Base-by-base conservation (phyloP, 306 rosid genomes). In the Bauhinia variegata region DNA sequence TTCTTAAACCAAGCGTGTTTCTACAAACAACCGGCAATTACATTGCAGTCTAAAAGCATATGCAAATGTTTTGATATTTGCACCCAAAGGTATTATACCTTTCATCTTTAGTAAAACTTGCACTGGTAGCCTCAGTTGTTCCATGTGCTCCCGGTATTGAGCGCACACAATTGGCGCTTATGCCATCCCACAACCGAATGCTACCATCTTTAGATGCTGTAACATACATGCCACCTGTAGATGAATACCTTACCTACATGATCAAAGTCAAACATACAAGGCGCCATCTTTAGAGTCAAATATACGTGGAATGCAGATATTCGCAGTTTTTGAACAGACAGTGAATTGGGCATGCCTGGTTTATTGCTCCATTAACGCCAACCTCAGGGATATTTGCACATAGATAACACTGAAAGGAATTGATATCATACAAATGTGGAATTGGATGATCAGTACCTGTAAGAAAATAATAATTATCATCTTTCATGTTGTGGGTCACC, bases 391-490 rank as follows among this genome's bases (percentile, higher is more conserved):
- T 57, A 67, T 77, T 84, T 57, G 95, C 82, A 23, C 92, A 85
- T 47, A 87, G 83, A 86, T 77, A 92, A 69, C 98, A 92, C 68
- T 86, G 92, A 73, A 92, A 87, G 46, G 96, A 85, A 68, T 89
- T 89, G 79, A 89, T 70, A 82, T 87, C 96, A 68, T 92, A 89
- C 79, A 89, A 67, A 80, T 89, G 96, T 43, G 98, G 81, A 78
- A 87, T 84, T 61, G 89, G 87, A 78, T 92, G 98, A 86, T 92
- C 96, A 66, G 96, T 92, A 64, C 96, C 98, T 92, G 87, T 52
- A 31, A 42, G 54, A 70, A 69, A 59, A 41, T 63, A 47, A 60
- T 54, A 48, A 53, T 47, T 47, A 42, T 59, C 65, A 73, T 44
- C 37, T 43, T 52, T 52, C 8, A 32, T 15, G 18, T 60, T 34